A percentile compares a stretch with the other conserved stretches of the same genome.
These are phyloP conservation scores for Phytopythium montanum DNA, from an alignment of 352 stramenopile species.

Conservation along the genomic window DNA sequence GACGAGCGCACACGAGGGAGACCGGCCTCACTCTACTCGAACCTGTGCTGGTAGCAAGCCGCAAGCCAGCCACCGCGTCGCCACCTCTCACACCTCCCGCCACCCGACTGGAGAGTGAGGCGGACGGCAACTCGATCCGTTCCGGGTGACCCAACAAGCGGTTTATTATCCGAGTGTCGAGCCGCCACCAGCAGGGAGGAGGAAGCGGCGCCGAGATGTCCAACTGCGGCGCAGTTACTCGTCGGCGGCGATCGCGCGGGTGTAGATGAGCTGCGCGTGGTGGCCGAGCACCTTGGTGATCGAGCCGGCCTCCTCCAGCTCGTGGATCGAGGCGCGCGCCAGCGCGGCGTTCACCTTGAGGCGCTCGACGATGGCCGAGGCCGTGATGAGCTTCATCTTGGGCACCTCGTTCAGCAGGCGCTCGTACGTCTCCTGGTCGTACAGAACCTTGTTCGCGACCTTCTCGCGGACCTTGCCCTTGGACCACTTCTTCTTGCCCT, in stretches of 20 bases:
- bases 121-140: background rate
- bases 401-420: slow-evolving; percentile 97
- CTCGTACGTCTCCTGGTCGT: slow-evolving; percentile 99
- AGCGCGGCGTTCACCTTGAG: slow-evolving; percentile 99
- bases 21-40: slow-evolving; percentile 28
- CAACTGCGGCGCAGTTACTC: slow-evolving; percentile 39
- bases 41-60: slow-evolving; percentile 16
- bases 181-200: background rate
- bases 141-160: background rate
- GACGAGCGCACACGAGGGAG: slow-evolving; percentile 14
- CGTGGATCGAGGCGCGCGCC: slow-evolving; percentile 94
- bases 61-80: background rate
- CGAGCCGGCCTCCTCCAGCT: slow-evolving; percentile 95
- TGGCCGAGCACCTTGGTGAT: slow-evolving; percentile 95
- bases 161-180: background rate
- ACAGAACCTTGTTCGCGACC: slow-evolving; percentile 99
- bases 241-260: slow-evolving; percentile 86
- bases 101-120: no score
- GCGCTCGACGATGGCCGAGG: slow-evolving; percentile 97
- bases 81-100: background rate
- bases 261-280: slow-evolving; percentile 99
- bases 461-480: slow-evolving; percentile 99
- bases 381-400: slow-evolving; percentile 99
- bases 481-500: slow-evolving; percentile 99
- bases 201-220: background rate